Evolutionary conservation across 1,284 basidiomycete genomes (phyloP).

Genomic region (Irpex sp.): DNA sequence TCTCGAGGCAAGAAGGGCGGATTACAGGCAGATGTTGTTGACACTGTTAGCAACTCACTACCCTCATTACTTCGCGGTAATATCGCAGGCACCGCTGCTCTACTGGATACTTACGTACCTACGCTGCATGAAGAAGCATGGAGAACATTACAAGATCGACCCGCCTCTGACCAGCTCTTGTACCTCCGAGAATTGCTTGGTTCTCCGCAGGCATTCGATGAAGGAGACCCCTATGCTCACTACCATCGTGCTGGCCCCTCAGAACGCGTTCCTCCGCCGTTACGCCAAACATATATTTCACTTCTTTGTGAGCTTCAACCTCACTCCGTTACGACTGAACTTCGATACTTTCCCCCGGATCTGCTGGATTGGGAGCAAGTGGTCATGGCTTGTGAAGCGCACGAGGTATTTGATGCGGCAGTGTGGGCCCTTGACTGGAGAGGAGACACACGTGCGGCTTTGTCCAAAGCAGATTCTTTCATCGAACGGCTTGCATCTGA

Average conservation of each 20-base stretch:
- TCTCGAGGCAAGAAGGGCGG: conserved; percentile 41
- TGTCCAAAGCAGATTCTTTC: conserved; percentile 63
- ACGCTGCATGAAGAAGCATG: conserved; percentile 59
- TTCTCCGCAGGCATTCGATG: conserved; percentile 45
- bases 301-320: conserved; percentile 76
- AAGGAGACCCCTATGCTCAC: conserved; percentile 29
- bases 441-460: conserved; percentile 62
- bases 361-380: conserved; percentile 62
- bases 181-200: conserved; percentile 82
- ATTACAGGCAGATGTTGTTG: conserved; percentile 49
- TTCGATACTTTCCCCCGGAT: conserved; percentile 55
- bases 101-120: conserved; percentile 74
- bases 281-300: conserved; percentile 65
- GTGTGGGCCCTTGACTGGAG: conserved; percentile 78
- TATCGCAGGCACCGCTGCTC: conserved; percentile 62
- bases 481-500: conserved; percentile 52
- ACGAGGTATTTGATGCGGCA: conserved; percentile 70
- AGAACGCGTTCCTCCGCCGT: conserved; percentile 40
- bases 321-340: conserved; percentile 58
- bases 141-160: conserved; percentile 38
- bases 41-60: conserved; percentile 53
- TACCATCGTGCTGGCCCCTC: conserved; percentile 29
- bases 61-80: conserved; percentile 63
- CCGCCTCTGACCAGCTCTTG: conserved; percentile 59
- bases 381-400: conserved; percentile 62